Base-by-base conservation (phyloP, 2,329 filamentous ascomycete genomes). In the Ceratocystis eucalypticola region DNA sequence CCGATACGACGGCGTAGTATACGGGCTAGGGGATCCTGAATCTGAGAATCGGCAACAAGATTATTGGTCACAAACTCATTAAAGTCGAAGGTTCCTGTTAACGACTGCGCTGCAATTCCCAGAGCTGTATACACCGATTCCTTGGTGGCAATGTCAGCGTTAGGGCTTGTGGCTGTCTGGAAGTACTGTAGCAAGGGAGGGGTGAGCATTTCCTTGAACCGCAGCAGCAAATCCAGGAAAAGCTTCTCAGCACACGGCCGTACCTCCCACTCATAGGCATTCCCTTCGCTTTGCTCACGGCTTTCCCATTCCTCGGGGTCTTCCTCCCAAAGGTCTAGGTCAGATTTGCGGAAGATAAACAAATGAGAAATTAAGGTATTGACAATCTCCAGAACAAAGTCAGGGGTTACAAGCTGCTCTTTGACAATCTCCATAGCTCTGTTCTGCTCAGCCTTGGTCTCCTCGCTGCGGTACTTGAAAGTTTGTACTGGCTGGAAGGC, bases 241-340 rank as follows among this genome's bases (percentile, higher is more conserved):
- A 99, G 80, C 75, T 92, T 95, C 75, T 99, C 94, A 0, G 94
- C 88, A 73, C 93, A 97, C 1, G 92, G 90, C 41, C 93, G 86
- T 65, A 97, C 87, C 67, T 93, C 89, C 78, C 92, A 96, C 72
- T 97, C 91, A 82, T 89, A 97, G 1, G 88, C 89, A 70, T 91
- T 89, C 45, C 88, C 86, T 68, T 89, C 84, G 68, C 87, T 88
- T 72, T 95, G 91, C 77, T 96, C 91, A 71, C 88, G 86, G 70
- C 89, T 87, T 74, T 96, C 93, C 92, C 94, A 99, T 65, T 95
- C 91, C 74, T 99, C 91, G 0, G 93, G 91, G 67, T 96, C 91
- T 72, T 95, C 88, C 73, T 95, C 88, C 94, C 94, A 99, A 67
- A 91, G 88, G 69, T 91, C 86, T 0, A 97, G 82, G 74, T 99